Percentiles rank a stretch among this genome's conserved stretches.
Conservation (phyloP, 768 basidiomycete genomes). For the Termitomyces sp. region DNA sequence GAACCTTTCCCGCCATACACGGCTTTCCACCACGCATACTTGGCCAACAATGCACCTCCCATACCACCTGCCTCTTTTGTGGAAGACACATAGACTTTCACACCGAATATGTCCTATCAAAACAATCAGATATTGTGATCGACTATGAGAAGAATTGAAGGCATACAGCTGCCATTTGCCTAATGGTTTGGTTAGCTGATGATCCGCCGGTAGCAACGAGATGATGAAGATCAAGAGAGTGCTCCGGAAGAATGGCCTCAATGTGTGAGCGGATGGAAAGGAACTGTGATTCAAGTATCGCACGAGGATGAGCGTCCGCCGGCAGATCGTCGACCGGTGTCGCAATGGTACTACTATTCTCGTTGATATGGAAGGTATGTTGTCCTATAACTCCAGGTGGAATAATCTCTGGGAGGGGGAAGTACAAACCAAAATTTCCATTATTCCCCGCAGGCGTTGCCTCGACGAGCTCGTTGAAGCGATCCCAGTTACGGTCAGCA, state of each 20-base stretch:
- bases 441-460: slow-evolving; percentile 49
- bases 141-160: neutral
- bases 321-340: slow-evolving; percentile 35
- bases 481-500: slow-evolving; percentile 55
- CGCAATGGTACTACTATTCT: slow-evolving; percentile 14
- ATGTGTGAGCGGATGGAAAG: slow-evolving; percentile 75
- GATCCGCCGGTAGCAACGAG: slow-evolving; percentile 79
- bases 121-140: neutral
- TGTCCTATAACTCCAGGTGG: slow-evolving; percentile 73
- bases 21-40: slow-evolving; percentile 65
- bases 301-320: slow-evolving; percentile 52
- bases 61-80: slow-evolving; percentile 69
- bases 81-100: slow-evolving; percentile 64
- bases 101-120: slow-evolving; percentile 61
- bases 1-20: slow-evolving; percentile 35
- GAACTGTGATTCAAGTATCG: slow-evolving; percentile 82
- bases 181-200: slow-evolving; percentile 65
- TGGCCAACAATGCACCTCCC: slow-evolving; percentile 69
- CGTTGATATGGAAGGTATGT: slow-evolving; percentile 46
- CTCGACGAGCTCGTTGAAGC: slow-evolving; percentile 64
- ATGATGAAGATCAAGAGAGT: slow-evolving; percentile 51
- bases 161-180: slow-evolving; percentile 61
- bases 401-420: slow-evolving; percentile 84
- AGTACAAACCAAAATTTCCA: slow-evolving; percentile 70
- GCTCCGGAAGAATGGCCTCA: slow-evolving; percentile 55